Percentiles rank a stretch among this genome's conserved stretches.
Evolutionary conservation across 176 grass and related monocot genomes (phyloP).

Genomic region (Triticum turgidum): DNA sequence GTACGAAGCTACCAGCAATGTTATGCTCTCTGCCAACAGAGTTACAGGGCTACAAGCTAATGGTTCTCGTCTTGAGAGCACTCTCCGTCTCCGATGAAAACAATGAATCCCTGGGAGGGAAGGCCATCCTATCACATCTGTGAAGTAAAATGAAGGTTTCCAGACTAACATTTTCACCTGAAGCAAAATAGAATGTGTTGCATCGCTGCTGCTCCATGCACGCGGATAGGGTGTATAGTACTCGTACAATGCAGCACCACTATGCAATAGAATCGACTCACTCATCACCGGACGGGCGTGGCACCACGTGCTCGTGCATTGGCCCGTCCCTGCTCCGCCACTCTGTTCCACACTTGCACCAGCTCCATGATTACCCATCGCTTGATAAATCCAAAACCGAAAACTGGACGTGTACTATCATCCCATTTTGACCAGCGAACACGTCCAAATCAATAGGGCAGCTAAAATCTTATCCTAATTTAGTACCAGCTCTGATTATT

Average conservation of each 20-base stretch:
- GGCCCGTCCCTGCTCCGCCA: background rate
- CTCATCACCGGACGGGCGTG: slow-evolving; percentile 6
- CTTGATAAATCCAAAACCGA: slow-evolving; percentile 35
- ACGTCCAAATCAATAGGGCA: background rate
- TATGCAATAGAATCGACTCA: slow-evolving; percentile 4
- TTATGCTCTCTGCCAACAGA: background rate
- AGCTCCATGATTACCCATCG: slow-evolving; percentile 16
- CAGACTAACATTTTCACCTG: background rate
- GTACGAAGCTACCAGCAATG: background rate
- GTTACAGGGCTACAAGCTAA: background rate
- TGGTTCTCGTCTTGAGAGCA: background rate
- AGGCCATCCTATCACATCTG: background rate
- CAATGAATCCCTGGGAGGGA: no score
- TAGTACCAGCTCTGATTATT: background rate
- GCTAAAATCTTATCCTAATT: background rate
- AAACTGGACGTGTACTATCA: slow-evolving; percentile 4
- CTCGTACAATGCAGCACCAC: background rate
- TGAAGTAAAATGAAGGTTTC: background rate
- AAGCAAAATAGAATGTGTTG: background rate
- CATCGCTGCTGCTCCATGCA: background rate
- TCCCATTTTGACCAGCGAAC: slow-evolving; percentile 10
- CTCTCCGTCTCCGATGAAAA: background rate
- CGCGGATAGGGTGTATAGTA: background rate
- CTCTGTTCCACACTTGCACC: background rate
- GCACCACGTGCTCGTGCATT: slow-evolving; percentile 24